Conservation (phyloP, 768 basidiomycete species). For the Kondoa malvinella region DNA sequence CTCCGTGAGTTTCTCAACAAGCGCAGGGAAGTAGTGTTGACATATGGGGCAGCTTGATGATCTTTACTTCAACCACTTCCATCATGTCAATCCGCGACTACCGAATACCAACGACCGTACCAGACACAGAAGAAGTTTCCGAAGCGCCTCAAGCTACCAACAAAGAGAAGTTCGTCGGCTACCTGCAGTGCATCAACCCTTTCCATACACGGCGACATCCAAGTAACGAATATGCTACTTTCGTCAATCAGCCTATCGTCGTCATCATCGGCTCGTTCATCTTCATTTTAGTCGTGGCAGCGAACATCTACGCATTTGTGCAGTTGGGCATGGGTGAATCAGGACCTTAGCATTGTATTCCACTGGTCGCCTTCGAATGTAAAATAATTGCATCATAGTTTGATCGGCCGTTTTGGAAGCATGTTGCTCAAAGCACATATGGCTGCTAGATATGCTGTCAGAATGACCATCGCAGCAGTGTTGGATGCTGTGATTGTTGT, state of each 20-base stretch:
- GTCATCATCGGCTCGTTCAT: conserved; percentile 10
- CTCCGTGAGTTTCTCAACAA: conserved; percentile 43
- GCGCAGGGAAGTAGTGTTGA: neutral
- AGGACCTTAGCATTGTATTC: no score
- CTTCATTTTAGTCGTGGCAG: conserved; percentile 12
- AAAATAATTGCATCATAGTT: conserved; percentile 13
- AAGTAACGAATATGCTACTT: conserved; percentile 2
- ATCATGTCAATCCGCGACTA: conserved; percentile 12
- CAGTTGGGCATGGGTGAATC: no score
- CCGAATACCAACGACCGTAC: neutral
- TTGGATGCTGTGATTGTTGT: conserved; percentile 61
- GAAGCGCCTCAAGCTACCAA: no score
- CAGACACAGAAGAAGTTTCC: neutral
- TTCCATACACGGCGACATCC: conserved; percentile 4
- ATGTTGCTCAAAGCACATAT: conserved; percentile 39
- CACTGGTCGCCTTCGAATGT: neutral
- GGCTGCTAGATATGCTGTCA: conserved; percentile 45
- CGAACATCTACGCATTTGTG: no score
- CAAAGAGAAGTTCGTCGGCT: neutral
- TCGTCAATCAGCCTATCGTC: conserved; percentile 17
- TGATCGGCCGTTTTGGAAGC: no score
- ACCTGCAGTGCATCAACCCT: conserved; percentile 11
- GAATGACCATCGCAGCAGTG: conserved; percentile 43
- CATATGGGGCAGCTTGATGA: conserved; percentile 13
- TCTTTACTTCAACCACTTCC: conserved; percentile 11